Conservation (phyloP, 192 early-diverging fungal species). For the Endogone sp. region DNA sequence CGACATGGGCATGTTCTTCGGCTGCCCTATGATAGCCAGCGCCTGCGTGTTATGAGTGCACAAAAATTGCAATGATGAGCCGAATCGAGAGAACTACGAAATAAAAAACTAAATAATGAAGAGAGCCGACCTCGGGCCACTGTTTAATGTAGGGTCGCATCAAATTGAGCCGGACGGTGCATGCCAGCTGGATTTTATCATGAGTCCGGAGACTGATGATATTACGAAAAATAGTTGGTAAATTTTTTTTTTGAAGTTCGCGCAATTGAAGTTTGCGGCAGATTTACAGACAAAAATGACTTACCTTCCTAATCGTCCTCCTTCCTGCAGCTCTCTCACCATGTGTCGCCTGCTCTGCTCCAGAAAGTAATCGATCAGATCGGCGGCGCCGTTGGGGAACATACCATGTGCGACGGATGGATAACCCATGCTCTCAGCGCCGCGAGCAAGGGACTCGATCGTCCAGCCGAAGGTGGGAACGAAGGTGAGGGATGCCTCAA, state of each 20-base stretch:
- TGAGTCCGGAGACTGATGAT: constrained; percentile 34
- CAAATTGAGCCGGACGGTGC: constrained; percentile 60
- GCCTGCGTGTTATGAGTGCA: constrained; percentile 41
- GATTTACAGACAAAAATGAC: background rate
- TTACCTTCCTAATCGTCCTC: constrained; percentile 53
- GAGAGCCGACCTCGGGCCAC: constrained; percentile 70
- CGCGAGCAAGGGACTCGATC: constrained; percentile 54
- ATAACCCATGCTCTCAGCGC: constrained; percentile 63
- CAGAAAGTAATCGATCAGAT: constrained; percentile 76
- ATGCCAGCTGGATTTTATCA: constrained; percentile 60
- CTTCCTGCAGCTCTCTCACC: constrained; percentile 46
- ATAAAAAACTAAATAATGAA: background rate
- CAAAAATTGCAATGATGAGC: too few species aligned
- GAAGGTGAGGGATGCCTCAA: constrained; percentile 60
- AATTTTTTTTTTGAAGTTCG: too few species aligned
- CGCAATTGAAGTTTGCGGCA: too few species aligned
- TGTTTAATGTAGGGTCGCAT: constrained; percentile 64
- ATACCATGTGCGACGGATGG: constrained; percentile 69
- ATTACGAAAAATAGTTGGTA: too few species aligned
- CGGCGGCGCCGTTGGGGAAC: constrained; percentile 57
- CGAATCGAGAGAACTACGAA: too few species aligned
- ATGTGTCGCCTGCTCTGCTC: constrained; percentile 56
- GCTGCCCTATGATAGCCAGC: constrained; percentile 70
- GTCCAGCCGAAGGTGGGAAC: constrained; percentile 79
- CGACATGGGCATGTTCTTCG: constrained; percentile 68